Percentiles rank a stretch among this genome's conserved stretches.
Conservation (phyloP, 129 eudicot species). For the Ambrosia artemisiifolia region DNA sequence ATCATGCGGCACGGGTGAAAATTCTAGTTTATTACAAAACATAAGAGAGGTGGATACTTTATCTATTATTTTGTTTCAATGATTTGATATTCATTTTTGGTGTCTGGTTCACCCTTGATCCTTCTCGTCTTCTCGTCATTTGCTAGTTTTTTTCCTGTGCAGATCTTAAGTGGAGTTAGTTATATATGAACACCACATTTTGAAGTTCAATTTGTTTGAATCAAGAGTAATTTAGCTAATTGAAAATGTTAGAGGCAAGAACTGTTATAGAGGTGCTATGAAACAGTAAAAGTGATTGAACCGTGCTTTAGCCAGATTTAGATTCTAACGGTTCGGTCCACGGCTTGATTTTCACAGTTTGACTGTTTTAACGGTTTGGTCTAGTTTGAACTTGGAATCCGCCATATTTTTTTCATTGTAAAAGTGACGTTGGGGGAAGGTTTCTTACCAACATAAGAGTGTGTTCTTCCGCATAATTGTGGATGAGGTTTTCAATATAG, state of each 20-base stretch:
- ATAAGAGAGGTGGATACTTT: background rate
- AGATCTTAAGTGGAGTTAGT: slow-evolving; percentile 14
- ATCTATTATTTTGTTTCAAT: slow-evolving; percentile 43
- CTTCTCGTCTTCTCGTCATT: slow-evolving; percentile 83
- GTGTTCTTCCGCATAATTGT: too few species aligned
- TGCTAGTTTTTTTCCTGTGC: slow-evolving; percentile 70
- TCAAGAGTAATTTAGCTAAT: background rate
- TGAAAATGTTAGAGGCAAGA: background rate
- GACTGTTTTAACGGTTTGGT: too few species aligned
- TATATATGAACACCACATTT: slow-evolving; percentile 3
- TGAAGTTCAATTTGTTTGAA: slow-evolving; percentile 8
- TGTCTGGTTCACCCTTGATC: slow-evolving; percentile 58
- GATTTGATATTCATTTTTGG: slow-evolving; percentile 54
- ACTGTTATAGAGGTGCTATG: background rate
- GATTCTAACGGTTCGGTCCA: too few species aligned
- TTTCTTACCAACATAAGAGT: slow-evolving; percentile 68
- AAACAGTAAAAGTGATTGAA: too few species aligned
- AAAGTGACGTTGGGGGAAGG: background rate
- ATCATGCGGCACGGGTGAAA: too few species aligned
- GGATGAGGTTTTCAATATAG: too few species aligned
- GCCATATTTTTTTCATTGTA: background rate
- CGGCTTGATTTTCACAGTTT: too few species aligned
- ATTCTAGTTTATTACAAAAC: background rate
- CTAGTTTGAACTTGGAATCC: too few species aligned
- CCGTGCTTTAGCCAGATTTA: too few species aligned